phyloP scores from a whole-genome alignment of 768 basidiomycete species.

The Russula sp. region DNA sequence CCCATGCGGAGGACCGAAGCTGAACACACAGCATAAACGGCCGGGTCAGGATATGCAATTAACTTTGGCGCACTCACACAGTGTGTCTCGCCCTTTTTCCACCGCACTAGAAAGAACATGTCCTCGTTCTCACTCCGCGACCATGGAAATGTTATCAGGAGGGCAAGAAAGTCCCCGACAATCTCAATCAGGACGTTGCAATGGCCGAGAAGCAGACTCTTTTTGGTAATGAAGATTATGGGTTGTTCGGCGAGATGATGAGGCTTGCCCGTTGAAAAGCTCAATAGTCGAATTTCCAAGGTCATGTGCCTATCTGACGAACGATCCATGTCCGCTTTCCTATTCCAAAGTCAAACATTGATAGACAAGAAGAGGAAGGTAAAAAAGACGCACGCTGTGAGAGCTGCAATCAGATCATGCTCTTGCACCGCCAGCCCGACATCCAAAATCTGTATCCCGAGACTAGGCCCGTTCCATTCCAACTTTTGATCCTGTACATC shows the following conservation, averaged over 20 bases:
- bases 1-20: conserved; percentile 15
- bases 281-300: conserved; percentile 15
- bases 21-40: background rate
- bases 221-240: conserved; percentile 11
- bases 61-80: conserved; percentile 19
- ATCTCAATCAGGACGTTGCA: conserved; percentile 18
- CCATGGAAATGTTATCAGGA: conserved; percentile 15
- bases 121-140: conserved; percentile 7
- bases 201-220: conserved; percentile 1
- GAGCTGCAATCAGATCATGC: conserved; percentile 16
- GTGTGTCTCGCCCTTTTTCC: conserved; percentile 25
- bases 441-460: conserved; percentile 16
- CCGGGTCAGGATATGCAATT: background rate
- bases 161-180: conserved; percentile 17
- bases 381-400: conserved; percentile 14
- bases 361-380: background rate
- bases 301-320: background rate
- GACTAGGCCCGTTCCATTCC: background rate
- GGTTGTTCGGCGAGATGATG: conserved; percentile 16
- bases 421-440: conserved; percentile 18
- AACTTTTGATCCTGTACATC: background rate
- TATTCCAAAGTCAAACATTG: background rate
- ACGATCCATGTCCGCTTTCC: background rate
- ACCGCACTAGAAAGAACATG: conserved; percentile 23
- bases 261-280: conserved; percentile 16